A percentile compares a stretch with the other conserved stretches of the same genome.
Conservation (phyloP, 768 basidiomycete species). For the Cystobasidium onofrii region DNA sequence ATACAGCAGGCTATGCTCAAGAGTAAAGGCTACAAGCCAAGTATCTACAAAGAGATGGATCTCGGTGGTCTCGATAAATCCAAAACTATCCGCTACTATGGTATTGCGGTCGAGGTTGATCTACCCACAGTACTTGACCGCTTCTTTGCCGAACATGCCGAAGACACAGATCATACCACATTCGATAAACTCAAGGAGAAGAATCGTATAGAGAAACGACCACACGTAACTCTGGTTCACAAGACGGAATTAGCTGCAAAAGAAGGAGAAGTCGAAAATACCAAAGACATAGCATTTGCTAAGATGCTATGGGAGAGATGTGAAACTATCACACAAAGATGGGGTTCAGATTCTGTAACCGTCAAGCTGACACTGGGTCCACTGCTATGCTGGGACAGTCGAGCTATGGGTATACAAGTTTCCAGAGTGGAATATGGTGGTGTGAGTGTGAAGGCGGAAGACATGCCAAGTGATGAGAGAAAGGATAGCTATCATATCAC, state of each 20-base stretch:
- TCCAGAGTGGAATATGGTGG: conserved; percentile 52
- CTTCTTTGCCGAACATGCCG: conserved; percentile 30
- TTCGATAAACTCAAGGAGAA: conserved; percentile 52
- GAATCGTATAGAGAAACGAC: conserved; percentile 54
- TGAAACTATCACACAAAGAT: conserved; percentile 44
- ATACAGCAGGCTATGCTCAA: conserved; percentile 53
- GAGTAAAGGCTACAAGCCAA: conserved; percentile 50
- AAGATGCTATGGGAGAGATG: conserved; percentile 38
- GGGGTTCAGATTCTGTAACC: conserved; percentile 55
- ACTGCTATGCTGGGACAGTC: conserved; percentile 62
- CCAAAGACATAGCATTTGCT: conserved; percentile 38
- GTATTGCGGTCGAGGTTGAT: conserved; percentile 61
- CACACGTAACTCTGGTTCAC: conserved; percentile 86
- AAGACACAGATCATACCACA: conserved; percentile 44
- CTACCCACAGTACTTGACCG: conserved; percentile 34
- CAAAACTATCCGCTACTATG: conserved; percentile 60
- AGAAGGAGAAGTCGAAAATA: conserved; percentile 38
- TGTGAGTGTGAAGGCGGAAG: conserved; percentile 40
- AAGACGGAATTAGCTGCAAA: conserved; percentile 48
- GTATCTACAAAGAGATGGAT: conserved; percentile 44
- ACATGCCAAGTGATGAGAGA: conserved; percentile 47
- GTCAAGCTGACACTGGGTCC: conserved; percentile 49
- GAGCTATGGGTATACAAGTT: conserved; percentile 72
- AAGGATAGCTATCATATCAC: conserved; percentile 67
- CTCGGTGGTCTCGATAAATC: conserved; percentile 34